Base-by-base conservation (phyloP, 805 yeast genomes). In the Yarrowia sp. region DNA sequence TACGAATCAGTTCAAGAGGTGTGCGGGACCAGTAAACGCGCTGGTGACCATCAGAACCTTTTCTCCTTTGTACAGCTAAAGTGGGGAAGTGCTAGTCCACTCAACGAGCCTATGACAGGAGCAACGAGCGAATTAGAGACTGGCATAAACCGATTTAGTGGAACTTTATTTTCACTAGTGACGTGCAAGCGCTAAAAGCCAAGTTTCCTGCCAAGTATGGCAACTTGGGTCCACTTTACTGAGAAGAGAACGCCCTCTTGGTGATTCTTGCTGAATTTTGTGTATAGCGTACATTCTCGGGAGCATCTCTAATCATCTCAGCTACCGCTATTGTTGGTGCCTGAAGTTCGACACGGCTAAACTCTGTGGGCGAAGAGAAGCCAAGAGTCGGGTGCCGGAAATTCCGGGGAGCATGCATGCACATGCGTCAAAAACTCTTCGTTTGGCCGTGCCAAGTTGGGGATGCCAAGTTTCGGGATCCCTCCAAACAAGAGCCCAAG, bases 31-130 rank as follows among this genome's bases (percentile, higher is more conserved):
- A 33, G 40, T 13, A 7, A 17, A 14, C 30, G 42, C 40, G 33
- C 33, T 34, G 19, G 17, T 6, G n/a, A 10, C 10, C 39, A 2
- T 30, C 9, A 15, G 7, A 36, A 17, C 17, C 30, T 13, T 20
- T 10, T 13, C 10, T 36, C 13, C 56, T 50, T 50, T 50, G 56
- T 50, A n/a, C 13, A 9, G 34, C n/a, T 12, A 19, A 38, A 52
- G 58, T 52, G 58, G 58, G 58, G 58, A 52, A 52, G 58, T 7
- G 14, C 58, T 38, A 52, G 33, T 12, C 40, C 14, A 9, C 58
- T 20, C 58, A 52, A 52, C 58, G 43, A 19, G 13, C 3, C n/a
- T 9, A 33, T 52, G 17, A 20, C 19, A 17, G 56, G 17, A 50
- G 8, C 7, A 12, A 13, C 12, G 40, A 34, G 42, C 56, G 17